These are phyloP conservation scores for Globisporangium ultimum DNA, from an alignment of 352 stramenopile species.

Conservation along the genomic window DNA sequence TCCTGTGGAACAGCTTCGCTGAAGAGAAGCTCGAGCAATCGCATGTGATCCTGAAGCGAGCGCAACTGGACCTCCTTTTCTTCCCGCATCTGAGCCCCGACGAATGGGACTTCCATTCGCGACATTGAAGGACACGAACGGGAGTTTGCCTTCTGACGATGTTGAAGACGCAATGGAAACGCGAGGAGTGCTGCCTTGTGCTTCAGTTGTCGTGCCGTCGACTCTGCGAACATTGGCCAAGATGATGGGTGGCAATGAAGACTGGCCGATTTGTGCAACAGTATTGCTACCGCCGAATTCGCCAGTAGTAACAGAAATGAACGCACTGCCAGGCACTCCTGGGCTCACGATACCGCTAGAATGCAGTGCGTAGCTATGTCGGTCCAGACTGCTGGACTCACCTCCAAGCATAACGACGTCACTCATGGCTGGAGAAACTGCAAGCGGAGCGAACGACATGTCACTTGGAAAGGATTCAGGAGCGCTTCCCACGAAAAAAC, in stretches of 20 bases:
- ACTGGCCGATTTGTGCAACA: neutral
- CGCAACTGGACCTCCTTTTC: conserved; percentile 1
- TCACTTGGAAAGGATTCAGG: conserved; percentile 14
- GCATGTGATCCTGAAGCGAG: neutral
- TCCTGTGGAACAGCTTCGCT: neutral
- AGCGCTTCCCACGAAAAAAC: conserved; percentile 31
- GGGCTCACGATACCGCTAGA: neutral
- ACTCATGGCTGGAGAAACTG: conserved; percentile 6
- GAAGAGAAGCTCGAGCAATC: neutral
- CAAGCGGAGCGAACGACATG: conserved; percentile 15
- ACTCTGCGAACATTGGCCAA: neutral
- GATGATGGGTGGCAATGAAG: neutral
- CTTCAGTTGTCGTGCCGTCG: neutral
- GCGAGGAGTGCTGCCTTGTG: neutral
- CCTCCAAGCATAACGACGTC: conserved; percentile 10
- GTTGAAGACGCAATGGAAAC: neutral
- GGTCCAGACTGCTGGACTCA: conserved; percentile 7
- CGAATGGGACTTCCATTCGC: neutral
- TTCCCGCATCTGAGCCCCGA: neutral
- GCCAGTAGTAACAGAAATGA: neutral
- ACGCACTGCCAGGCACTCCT: neutral
- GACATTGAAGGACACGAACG: neutral
- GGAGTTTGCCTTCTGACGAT: neutral
- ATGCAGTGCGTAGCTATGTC: neutral
- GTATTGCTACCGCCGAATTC: neutral